Conservation (phyloP, 306 rosid genomes). For the Dalbergia cochinchinensis region DNA sequence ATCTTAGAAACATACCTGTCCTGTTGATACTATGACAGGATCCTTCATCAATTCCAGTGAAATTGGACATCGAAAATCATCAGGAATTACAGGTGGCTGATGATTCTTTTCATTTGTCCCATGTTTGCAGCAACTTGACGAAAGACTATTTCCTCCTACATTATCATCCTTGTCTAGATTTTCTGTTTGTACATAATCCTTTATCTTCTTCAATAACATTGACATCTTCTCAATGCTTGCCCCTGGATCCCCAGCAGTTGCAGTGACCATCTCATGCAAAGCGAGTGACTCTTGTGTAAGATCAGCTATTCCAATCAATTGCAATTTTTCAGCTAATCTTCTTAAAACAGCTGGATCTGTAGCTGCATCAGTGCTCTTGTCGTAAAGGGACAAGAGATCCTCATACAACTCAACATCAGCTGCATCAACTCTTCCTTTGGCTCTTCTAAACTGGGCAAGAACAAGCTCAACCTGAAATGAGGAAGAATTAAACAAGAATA, state of each 20-base stretch:
- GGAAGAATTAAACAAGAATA: slow-evolving; percentile 31
- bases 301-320: slow-evolving; percentile 79
- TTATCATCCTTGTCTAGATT: slow-evolving; percentile 65
- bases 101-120: slow-evolving; percentile 60
- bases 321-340: slow-evolving; percentile 81
- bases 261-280: slow-evolving; percentile 90
- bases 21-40: slow-evolving; percentile 98
- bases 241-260: slow-evolving; percentile 88
- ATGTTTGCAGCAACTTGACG: slow-evolving; percentile 63
- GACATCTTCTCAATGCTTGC: slow-evolving; percentile 88
- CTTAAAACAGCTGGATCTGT: slow-evolving; percentile 65
- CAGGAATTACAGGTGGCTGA: slow-evolving; percentile 71
- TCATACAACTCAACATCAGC: slow-evolving; percentile 77
- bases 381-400: slow-evolving; percentile 71
- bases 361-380: slow-evolving; percentile 61
- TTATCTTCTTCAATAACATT: slow-evolving; percentile 79
- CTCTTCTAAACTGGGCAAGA: slow-evolving; percentile 93
- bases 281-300: slow-evolving; percentile 92
- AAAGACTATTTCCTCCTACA: slow-evolving; percentile 52
- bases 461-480: slow-evolving; percentile 92
- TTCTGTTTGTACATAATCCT: slow-evolving; percentile 84
- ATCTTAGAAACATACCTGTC: slow-evolving; percentile 75
- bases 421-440: slow-evolving; percentile 80
- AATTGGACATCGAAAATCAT: slow-evolving; percentile 97
- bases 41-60: slow-evolving; percentile 95